Conservation (phyloP, 2,329 filamentous ascomycete species). For the Graphilbum sp. region DNA sequence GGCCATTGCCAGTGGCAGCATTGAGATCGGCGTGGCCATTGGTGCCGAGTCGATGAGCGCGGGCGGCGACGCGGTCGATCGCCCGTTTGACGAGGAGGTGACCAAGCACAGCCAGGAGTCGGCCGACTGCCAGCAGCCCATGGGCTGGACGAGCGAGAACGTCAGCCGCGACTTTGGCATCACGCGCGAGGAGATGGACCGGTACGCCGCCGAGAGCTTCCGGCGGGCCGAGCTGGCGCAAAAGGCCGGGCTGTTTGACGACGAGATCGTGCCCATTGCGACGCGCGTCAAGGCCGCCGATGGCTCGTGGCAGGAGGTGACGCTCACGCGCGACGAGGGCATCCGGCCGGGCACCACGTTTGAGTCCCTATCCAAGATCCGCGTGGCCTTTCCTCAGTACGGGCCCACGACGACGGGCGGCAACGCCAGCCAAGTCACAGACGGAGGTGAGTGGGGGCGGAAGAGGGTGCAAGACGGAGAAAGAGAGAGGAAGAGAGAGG, state of each 20-base stretch:
- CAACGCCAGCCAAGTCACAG: constrained; percentile 88
- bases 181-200: constrained; percentile 63
- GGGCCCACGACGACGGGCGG: constrained; percentile 77
- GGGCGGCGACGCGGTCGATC: constrained; percentile 51
- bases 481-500: no score
- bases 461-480: no score
- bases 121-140: constrained; percentile 76
- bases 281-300: constrained; percentile 73
- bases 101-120: constrained; percentile 57
- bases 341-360: constrained; percentile 79
- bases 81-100: constrained; percentile 65
- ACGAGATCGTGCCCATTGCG: constrained; percentile 83
- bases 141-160: constrained; percentile 98
- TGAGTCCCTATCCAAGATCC: constrained; percentile 69
- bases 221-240: constrained; percentile 76
- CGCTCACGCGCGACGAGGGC: constrained; percentile 74
- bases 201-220: constrained; percentile 76
- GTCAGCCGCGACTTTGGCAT: constrained; percentile 84
- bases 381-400: constrained; percentile 79
- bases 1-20: constrained; percentile 62
- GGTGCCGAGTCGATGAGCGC: constrained; percentile 81
- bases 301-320: constrained; percentile 62
- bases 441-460: constrained; percentile 60
- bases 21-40: constrained; percentile 74
- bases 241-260: constrained; percentile 78